A percentile compares a stretch with the other conserved stretches of the same genome.
These are phyloP conservation scores for Penicillium cataractarum DNA, from an alignment of 495 filamentous ascomycete species.

Conservation along the genomic window DNA sequence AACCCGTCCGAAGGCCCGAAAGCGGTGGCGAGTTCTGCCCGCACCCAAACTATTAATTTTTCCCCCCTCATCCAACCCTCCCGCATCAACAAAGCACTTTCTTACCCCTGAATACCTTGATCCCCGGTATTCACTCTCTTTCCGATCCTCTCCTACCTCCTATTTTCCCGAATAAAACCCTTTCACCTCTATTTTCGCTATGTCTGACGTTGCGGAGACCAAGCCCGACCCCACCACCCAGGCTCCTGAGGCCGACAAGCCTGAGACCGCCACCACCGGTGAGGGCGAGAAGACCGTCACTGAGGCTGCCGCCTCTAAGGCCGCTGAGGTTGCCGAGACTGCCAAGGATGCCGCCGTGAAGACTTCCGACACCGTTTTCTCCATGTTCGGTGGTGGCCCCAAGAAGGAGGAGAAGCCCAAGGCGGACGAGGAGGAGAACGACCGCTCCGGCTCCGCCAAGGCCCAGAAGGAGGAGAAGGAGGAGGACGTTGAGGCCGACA, in stretches of 20 bases:
- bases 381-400: conserved; percentile 94
- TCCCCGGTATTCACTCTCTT: conserved; percentile 6
- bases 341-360: conserved; percentile 55
- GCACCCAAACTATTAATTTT: conserved; percentile 36
- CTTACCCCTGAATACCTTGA: conserved; percentile 21
- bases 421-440: conserved; percentile 74
- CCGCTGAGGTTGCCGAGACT: conserved; percentile 47
- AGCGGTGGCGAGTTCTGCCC: conserved; percentile 30
- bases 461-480: conserved; percentile 63
- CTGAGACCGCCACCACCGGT: conserved; percentile 41
- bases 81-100: conserved; percentile 34
- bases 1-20: too few relatives aligned
- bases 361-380: conserved; percentile 79
- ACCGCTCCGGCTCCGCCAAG: conserved; percentile 86
- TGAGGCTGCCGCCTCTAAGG: conserved; percentile 44
- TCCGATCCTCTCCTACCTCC: conserved; percentile 3
- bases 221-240: conserved; percentile 54
- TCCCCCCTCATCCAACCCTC: conserved; percentile 35
- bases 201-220: conserved; percentile 53
- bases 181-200: conserved; percentile 28
- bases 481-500: conserved; percentile 20
- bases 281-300: conserved; percentile 43
- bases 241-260: conserved; percentile 46
- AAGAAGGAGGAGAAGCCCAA: conserved; percentile 79
- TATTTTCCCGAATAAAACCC: conserved; percentile 4